Percentiles rank a stretch among this genome's conserved stretches.
Evolutionary conservation across 306 rosid genomes (phyloP).

Genomic region (Senna siamea): DNA sequence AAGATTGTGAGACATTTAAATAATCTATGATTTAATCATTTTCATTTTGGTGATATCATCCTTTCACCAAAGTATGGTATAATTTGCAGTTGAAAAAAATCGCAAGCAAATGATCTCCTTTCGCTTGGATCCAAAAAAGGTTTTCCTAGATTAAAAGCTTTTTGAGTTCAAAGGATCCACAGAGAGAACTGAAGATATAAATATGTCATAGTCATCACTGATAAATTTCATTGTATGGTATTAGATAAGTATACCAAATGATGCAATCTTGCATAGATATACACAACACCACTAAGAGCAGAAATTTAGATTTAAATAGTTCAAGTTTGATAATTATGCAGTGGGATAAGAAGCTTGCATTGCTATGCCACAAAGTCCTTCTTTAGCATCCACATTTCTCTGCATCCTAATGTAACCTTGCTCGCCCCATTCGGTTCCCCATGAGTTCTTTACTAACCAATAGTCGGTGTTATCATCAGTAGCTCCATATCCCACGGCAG

Average conservation of each 20-base stretch:
- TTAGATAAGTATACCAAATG: neutral
- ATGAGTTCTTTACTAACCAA: conserved; percentile 45
- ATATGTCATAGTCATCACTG: neutral
- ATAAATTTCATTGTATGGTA: neutral
- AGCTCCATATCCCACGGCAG: conserved; percentile 37
- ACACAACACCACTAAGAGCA: neutral
- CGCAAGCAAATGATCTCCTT: neutral
- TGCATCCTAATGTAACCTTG: conserved; percentile 34
- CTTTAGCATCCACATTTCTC: conserved; percentile 29
- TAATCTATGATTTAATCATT: too few relatives aligned
- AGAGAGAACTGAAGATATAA: neutral
- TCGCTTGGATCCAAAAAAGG: neutral
- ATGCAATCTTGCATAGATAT: neutral
- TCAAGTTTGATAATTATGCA: neutral
- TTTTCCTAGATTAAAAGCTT: neutral
- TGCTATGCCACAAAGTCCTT: conserved; percentile 46
- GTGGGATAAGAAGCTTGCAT: conserved; percentile 24
- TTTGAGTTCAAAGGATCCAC: neutral
- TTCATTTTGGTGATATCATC: too few relatives aligned
- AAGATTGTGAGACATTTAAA: too few relatives aligned
- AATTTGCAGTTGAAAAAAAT: too few relatives aligned
- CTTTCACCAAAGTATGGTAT: too few relatives aligned
- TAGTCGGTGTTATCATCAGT: conserved; percentile 16
- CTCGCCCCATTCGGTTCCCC: conserved; percentile 42
- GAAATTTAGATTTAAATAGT: neutral